Conservation (phyloP, 108 stramenopile species). For the Skeletonema costatum region DNA sequence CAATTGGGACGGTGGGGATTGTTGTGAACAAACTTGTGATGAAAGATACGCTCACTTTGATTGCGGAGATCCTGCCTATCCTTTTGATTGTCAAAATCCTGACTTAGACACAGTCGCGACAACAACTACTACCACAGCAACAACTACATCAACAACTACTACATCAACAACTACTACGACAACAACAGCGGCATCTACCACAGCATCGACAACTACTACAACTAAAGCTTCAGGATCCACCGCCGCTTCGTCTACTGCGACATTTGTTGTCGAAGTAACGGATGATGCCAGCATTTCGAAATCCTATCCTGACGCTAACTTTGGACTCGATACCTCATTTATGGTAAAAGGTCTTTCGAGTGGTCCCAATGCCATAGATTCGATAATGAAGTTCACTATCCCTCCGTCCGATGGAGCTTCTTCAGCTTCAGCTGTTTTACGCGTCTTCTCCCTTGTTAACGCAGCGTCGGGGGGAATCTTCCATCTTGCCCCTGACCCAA, state of each 20-base stretch:
- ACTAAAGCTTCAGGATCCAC: neutral
- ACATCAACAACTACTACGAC: neutral
- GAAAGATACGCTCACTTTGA: constrained; percentile 33
- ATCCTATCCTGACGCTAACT: constrained; percentile 21
- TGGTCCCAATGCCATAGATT: constrained; percentile 31
- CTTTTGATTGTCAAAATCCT: constrained; percentile 45
- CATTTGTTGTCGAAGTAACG: constrained; percentile 5
- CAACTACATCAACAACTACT: neutral
- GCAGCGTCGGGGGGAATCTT: neutral
- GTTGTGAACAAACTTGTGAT: constrained; percentile 40
- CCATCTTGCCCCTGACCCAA: neutral
- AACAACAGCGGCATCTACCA: no score
- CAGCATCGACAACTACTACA: neutral
- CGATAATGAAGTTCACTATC: constrained; percentile 23
- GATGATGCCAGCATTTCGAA: constrained; percentile 26
- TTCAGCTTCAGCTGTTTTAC: constrained; percentile 24
- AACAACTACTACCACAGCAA: constrained; percentile 4
- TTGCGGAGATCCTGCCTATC: constrained; percentile 35
- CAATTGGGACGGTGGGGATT: constrained; percentile 17
- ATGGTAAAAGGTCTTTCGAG: constrained; percentile 10
- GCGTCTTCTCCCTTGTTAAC: constrained; percentile 17
- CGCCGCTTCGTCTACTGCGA: neutral
- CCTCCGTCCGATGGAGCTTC: constrained; percentile 13
- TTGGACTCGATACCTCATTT: constrained; percentile 4
- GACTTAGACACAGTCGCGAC: neutral